Conservation (phyloP, 768 basidiomycete genomes). For the Leccinum disarticulatum region DNA sequence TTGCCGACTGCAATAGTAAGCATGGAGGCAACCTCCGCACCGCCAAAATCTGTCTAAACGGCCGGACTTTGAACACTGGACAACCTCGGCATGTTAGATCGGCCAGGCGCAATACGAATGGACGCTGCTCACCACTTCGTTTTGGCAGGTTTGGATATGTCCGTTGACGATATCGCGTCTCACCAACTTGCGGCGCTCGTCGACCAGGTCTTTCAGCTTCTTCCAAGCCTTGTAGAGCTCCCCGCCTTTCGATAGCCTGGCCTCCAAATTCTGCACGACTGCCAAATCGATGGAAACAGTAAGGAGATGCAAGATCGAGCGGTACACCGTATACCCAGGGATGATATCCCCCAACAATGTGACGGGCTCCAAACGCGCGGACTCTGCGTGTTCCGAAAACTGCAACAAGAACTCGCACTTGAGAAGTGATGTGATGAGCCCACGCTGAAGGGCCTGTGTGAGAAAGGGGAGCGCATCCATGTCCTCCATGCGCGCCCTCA, state of each 20-base stretch:
- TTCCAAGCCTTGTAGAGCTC: slow-evolving; percentile 25
- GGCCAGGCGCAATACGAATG: background rate
- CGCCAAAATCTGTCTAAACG: slow-evolving; percentile 23
- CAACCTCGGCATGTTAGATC: background rate
- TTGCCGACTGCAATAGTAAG: slow-evolving; percentile 28
- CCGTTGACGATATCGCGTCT: slow-evolving; percentile 15
- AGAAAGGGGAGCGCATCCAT: slow-evolving; percentile 29
- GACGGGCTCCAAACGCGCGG: slow-evolving; percentile 4
- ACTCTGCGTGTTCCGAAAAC: slow-evolving; percentile 13
- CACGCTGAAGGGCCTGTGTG: slow-evolving; percentile 22
- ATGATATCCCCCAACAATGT: slow-evolving; percentile 20
- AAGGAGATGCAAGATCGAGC: slow-evolving; percentile 22
- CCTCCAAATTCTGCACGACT: slow-evolving; percentile 9
- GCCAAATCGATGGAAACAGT: slow-evolving; percentile 10
- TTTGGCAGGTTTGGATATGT: slow-evolving; percentile 30
- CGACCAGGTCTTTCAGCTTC: slow-evolving; percentile 18
- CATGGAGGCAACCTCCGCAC: slow-evolving; percentile 29
- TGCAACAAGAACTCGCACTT: slow-evolving; percentile 23
- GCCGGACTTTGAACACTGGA: slow-evolving; percentile 24
- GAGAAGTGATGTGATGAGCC: slow-evolving; percentile 24
- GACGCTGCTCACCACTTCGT: slow-evolving; percentile 14
- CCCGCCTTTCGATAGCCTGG: slow-evolving; percentile 12
- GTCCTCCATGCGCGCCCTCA: slow-evolving; percentile 23
- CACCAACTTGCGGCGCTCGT: slow-evolving; percentile 21
- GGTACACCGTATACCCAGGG: slow-evolving; percentile 27